A percentile compares a stretch with the other conserved stretches of the same genome.
Conservation (phyloP, 2,329 filamentous ascomycete genomes). For the Alternaria ventricosa region DNA sequence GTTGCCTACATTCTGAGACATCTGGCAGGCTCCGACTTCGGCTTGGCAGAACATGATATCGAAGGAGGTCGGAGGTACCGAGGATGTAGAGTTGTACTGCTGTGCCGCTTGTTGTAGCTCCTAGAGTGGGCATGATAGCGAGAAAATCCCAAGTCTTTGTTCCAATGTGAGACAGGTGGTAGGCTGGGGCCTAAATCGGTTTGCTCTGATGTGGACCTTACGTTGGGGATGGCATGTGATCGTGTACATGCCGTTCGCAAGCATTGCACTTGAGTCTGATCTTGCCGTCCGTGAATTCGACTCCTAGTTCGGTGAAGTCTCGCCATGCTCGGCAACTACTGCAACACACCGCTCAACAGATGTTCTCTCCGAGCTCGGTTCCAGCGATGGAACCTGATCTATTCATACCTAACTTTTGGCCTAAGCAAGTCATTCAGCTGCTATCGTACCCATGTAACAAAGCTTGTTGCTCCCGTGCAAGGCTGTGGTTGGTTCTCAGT, state of each 20-base stretch:
- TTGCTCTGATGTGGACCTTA: not conserved
- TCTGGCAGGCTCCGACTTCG: not conserved
- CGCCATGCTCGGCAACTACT: not conserved
- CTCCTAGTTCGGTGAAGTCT: not conserved
- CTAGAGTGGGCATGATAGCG: not conserved
- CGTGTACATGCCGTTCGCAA: not conserved
- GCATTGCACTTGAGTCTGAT: not conserved
- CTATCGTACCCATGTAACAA: conserved; percentile 1
- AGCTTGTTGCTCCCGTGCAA: conserved; percentile 12
- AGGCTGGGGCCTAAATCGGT: not conserved
- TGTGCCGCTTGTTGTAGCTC: not conserved
- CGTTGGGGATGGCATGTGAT: not conserved
- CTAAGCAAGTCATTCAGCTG: conserved; percentile 9
- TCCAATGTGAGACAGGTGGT: not conserved
- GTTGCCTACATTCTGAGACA: conserved; percentile 1
- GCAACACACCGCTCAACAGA: not conserved
- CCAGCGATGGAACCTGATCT: not conserved
- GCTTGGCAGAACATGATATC: not conserved
- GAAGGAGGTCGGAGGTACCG: not conserved
- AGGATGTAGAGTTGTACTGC: not conserved
- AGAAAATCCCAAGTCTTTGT: not conserved
- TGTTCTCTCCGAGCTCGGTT: not conserved
- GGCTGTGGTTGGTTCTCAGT: not conserved
- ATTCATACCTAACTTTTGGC: not conserved
- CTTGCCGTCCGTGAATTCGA: not conserved